Evolutionary conservation across 108 stramenopile species (phyloP), one percentile per base, ranked within the genome.

Genomic region (Pseudonitzschia multistriata): DNA sequence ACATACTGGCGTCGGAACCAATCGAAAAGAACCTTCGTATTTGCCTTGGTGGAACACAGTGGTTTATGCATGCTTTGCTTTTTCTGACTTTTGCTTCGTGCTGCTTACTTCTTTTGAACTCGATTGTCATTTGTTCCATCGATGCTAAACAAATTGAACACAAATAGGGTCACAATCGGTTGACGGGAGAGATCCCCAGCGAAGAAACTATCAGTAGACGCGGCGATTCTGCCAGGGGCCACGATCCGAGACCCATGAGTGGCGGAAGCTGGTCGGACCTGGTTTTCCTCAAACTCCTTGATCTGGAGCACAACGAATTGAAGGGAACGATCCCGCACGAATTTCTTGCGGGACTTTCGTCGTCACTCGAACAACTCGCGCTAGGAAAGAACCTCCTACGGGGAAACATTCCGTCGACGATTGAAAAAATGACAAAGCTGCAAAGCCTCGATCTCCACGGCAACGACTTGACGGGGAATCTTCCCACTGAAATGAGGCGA

Each of bases 341-440:
- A 15, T 54, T 76, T 40, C 27, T 71, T 24, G 21, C 52, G 28
- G 68, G 55, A 57, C 65, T 62, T 8, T 30, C 40, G 13, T 11
- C 33, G 2, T 25, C 55, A 14, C 45, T 73, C 4, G 42, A n/a
- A 21, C 60, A 70, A 49, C 49, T 80, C 36, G 70, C 68, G 37
- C 39, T 85, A 28, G 79, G 66, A 27, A 70, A 74, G 62, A 88
- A 88, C 67, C 22, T 45, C 35, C 66, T 91, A 36, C 65, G 31
- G 0, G 90, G 90, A 27, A 79, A 76, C 27, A 66, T 91, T 11
- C 86, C 90, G 37, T 30, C 60, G 15, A 47, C 56, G 13, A 57
- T 88, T 7, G 78, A 74, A 0, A 68, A 76, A 5, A 56, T 81
- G 66, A 62, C 69, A 6, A 55, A 66, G 19, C 56, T 88, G 30